Base-by-base conservation (phyloP, 192 early-diverging fungal species). In the Dissophora ornata region DNA sequence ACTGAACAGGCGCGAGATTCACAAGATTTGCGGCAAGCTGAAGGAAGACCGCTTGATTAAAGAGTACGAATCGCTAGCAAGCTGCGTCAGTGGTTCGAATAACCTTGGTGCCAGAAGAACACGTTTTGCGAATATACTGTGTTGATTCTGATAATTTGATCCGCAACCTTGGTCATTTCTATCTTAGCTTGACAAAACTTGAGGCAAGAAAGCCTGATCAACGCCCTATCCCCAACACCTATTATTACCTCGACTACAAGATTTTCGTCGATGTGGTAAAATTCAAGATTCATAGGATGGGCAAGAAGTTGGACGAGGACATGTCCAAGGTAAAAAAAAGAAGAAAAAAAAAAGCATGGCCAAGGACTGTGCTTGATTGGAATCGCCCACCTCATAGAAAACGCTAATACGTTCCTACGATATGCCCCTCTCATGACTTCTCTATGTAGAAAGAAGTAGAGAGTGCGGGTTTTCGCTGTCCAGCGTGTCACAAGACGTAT, bases 191-290 rank as follows among this genome's bases (percentile, higher is more conserved):
- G 30, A 84, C 81, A 22, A 81, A 80, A 36, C 70, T 80, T 32
- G 88, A 90, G 73, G 79, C 85, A 29, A 56, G 86, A 55, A 87
- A 82, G 50, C 85, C 83, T 24, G 85, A 86, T 57, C 86, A 88
- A 57, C 79, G 87, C 22, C 69, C 81, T 18, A 77, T 86, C 16
- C 85, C 87, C 15, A 87, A 87, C 62, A 85, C 85, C 36, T 95
- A 91, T 63, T 96, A 93, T 78, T 95, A 93, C 71, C 84, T 98
- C 13, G 96, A 98, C 81, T 96, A 96, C 82, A 93, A 93, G 69
- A 85, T 90, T n/a, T 94, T 96, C 81, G 92, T 98, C 0, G 91
- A 96, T 62, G 94, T 95, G 8, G 90, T 96, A 48, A 96, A 96
- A 67, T 96, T 87, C 87, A 90, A 92, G 66, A 94, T 98, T 73